phyloP scores from a whole-genome alignment of 2,329 filamentous ascomycete genomes.

The Diaporthe ilicicola region DNA sequence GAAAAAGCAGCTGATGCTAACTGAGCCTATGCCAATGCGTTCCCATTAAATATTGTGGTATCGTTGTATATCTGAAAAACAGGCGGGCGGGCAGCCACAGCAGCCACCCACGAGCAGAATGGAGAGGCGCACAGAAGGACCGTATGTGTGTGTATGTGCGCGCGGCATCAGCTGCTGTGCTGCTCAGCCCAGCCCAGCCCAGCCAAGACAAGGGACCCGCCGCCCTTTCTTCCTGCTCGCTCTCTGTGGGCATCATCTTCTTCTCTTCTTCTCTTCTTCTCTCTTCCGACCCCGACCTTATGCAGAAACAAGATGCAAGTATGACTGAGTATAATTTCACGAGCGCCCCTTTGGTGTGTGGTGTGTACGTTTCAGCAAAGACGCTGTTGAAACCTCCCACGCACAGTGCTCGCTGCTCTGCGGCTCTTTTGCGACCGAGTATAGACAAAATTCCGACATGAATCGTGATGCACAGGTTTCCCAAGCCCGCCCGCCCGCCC shows the following conservation, averaged over 20 bases:
- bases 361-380: not conserved
- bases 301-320: slow-evolving; percentile 30
- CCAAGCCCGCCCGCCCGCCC: not conserved
- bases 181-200: not conserved
- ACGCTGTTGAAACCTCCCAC: slow-evolving; percentile 14
- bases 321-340: slow-evolving; percentile 26
- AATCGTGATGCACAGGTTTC: slow-evolving; percentile 26
- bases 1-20: not conserved
- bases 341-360: slow-evolving; percentile 15
- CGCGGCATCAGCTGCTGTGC: not conserved
- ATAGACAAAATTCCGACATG: slow-evolving; percentile 29
- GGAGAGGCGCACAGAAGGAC: not conserved
- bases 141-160: not conserved
- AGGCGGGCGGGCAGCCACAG: not conserved
- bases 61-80: slow-evolving; percentile 8
- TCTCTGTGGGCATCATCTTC: not conserved
- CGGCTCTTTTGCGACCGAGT: slow-evolving; percentile 23
- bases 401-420: slow-evolving; percentile 27
- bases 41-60: slow-evolving; percentile 29
- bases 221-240: not conserved
- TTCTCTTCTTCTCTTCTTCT: not conserved
- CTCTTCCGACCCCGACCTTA: no score
- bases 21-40: not conserved
- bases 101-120: not conserved
- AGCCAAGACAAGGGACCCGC: not conserved